Evolutionary conservation across 805 yeast species (phyloP), one percentile per base, ranked within the genome.

Genomic region (Suhomyces sp.): DNA sequence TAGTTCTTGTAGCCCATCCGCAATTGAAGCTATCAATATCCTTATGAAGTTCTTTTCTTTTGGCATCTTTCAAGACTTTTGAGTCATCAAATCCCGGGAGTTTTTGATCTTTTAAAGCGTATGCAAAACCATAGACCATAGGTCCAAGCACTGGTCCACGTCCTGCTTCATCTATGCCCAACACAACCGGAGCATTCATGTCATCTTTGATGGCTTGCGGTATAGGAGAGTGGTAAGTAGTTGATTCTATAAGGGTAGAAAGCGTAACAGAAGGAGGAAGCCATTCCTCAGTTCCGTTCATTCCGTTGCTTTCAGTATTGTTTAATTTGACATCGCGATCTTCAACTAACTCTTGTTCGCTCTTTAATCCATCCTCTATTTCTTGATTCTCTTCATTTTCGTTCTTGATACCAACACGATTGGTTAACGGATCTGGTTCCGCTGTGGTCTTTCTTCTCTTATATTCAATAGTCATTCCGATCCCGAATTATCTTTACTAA

Each of bases 141-240:
- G 98, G 95, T 0, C 98, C 98, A 25, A 95, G 51, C 0, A 95
- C 97, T 0, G 99, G 99, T 0, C 99, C 99, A 46, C 99, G 72
- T 1, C 99, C 99, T 0, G 99, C 99, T 56, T 93, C 99, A 58
- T 93, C 99, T 1, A 93, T 95, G 1, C 99, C 99, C 8, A 93
- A 60, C 6, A 81, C 70, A 2, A 81, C 72, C 0, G 72, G 66
- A 9, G 58, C 65, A 1, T 46, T 39, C 1, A 67, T 62, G 25
- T 63, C 43, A 9, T 51, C 51, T 9, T 36, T 21, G 13, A 77
- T 53, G 6, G 28, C 40, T 3, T 28, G 33, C 0, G 88, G 88
- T 2, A 81, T 59, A 0, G 58, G 63, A 0, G 85, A 70, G 26
- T 57, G 62, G 47, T 68, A 76, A 0, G 85, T 72, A 11, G 70